Evolutionary conservation across 495 filamentous ascomycete genomes (phyloP), one percentile per base, ranked within the genome.

Genomic region (Gamarada debralockiae): DNA sequence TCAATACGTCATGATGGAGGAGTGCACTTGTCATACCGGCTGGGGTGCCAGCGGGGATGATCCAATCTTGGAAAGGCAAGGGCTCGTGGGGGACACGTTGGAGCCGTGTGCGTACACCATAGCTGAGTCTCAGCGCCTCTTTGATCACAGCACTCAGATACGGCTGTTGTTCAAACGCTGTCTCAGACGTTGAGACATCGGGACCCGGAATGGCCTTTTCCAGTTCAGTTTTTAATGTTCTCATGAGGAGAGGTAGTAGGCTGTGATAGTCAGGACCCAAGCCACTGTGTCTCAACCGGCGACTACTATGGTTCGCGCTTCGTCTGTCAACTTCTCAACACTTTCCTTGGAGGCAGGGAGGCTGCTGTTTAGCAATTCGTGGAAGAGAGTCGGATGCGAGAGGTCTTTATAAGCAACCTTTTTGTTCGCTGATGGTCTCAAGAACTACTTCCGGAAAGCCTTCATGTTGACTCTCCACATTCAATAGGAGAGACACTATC

Each of bases 1-100:
- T 62, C 2, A 53, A 54, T 15, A 68, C 48, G 50, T 77, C 60
- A 38, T 64, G 65, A 55, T 78, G 73, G 3, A 76, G 65, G 46
- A 74, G 70, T 48, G 69, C 69, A 14, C 67, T 64, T 5, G 70
- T 70, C 63, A 75, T 75, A 40, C 68, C 70, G 22, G 82, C 64
- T 0, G 75, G 66, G 0, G 70, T 74, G 27, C 71, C 62, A 10
- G 56, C 46, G 0, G 60, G 59, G 39, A 61, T 50, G 13, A 59
- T 56, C 29, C 34, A 69, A 63, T 63, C 61, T 61, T 63, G 1
- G 6, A 13, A 2, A 6, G 14, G n/a, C 9, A 57, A 20, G 10
- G 52, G 25, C 7, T 33, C 21, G 39, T 58, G 69, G 0, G 68
- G 63, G 23, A 73, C 60, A 15, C 74, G 67, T 2, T 51, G 50